Conservation (phyloP, 2,329 filamentous ascomycete genomes). For the Clonostachys chloroleuca region DNA sequence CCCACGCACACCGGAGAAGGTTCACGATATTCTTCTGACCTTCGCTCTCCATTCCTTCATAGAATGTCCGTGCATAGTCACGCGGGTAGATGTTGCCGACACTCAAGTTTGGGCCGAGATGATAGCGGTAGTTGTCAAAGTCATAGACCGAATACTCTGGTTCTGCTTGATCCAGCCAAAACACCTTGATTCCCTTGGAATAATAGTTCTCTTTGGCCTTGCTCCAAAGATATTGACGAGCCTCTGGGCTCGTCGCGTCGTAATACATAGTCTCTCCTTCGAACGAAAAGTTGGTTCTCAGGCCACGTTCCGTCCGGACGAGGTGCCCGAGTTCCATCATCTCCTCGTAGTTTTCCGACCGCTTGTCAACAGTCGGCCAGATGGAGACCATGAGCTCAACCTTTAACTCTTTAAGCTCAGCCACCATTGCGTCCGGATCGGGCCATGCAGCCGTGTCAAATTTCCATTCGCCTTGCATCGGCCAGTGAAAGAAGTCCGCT, state of each 20-base stretch:
- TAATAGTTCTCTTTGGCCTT: slow-evolving; percentile 57
- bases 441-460: slow-evolving; percentile 63
- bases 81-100: slow-evolving; percentile 57
- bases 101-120: slow-evolving; percentile 23
- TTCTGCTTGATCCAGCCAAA: slow-evolving; percentile 68
- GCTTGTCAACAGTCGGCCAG: slow-evolving; percentile 61
- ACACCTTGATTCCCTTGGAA: slow-evolving; percentile 55
- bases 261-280: slow-evolving; percentile 56
- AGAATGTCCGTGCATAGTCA: slow-evolving; percentile 54
- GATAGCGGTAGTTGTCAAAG: slow-evolving; percentile 62
- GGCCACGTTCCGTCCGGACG: slow-evolving; percentile 55
- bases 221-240: slow-evolving; percentile 54
- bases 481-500: slow-evolving; percentile 66
- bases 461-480: slow-evolving; percentile 61
- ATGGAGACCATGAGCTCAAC: slow-evolving; percentile 66
- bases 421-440: slow-evolving; percentile 60
- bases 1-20: slow-evolving; percentile 43
- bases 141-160: slow-evolving; percentile 62
- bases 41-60: slow-evolving; percentile 47
- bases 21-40: slow-evolving; percentile 56
- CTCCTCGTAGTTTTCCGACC: slow-evolving; percentile 53
- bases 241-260: slow-evolving; percentile 58
- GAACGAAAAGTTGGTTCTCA: slow-evolving; percentile 53
- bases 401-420: slow-evolving; percentile 50
- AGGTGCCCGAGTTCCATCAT: slow-evolving; percentile 59